Evolutionary conservation across 2,329 filamentous ascomycete genomes (phyloP).

Genomic region (Ophiostoma fasciatum): DNA sequence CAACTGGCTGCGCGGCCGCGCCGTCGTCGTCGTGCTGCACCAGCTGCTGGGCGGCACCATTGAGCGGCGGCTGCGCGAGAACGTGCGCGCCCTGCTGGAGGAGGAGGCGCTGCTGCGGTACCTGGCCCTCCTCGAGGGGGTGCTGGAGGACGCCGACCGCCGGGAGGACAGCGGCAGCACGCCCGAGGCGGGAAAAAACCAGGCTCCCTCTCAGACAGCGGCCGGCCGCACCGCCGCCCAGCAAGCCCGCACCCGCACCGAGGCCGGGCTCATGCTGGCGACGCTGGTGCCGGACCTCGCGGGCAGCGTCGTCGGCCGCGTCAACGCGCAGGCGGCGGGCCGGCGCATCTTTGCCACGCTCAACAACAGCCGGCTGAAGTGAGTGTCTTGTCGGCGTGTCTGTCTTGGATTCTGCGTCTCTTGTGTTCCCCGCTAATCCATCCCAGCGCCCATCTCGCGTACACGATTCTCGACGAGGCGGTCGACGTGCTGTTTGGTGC

Average conservation of each 20-base stretch:
- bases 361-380: slow-evolving; percentile 87
- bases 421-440: slow-evolving; percentile 1
- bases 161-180: background rate
- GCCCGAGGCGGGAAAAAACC: slow-evolving; percentile 30
- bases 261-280: slow-evolving; percentile 78
- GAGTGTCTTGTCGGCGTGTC: slow-evolving; percentile 29
- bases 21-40: slow-evolving; percentile 90
- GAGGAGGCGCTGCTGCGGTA: slow-evolving; percentile 70
- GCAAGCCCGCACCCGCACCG: slow-evolving; percentile 65
- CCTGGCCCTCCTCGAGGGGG: slow-evolving; percentile 49
- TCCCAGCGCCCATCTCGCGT: slow-evolving; percentile 48
- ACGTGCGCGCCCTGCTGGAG: slow-evolving; percentile 54
- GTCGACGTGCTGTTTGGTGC: slow-evolving; percentile 51
- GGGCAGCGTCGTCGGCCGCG: slow-evolving; percentile 80
- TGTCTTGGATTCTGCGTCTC: background rate
- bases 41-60: slow-evolving; percentile 92
- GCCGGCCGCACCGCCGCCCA: slow-evolving; percentile 58
- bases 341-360: slow-evolving; percentile 78
- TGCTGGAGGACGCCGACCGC: slow-evolving; percentile 60
- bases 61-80: slow-evolving; percentile 85
- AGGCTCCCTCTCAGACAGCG: too few species aligned
- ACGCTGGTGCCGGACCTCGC: slow-evolving; percentile 84
- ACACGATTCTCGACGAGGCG: slow-evolving; percentile 58
- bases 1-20: slow-evolving; percentile 91
- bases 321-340: slow-evolving; percentile 82